Evolutionary conservation across 129 eudicot genomes (phyloP).

Genomic region (Oenanthe sinensis): DNA sequence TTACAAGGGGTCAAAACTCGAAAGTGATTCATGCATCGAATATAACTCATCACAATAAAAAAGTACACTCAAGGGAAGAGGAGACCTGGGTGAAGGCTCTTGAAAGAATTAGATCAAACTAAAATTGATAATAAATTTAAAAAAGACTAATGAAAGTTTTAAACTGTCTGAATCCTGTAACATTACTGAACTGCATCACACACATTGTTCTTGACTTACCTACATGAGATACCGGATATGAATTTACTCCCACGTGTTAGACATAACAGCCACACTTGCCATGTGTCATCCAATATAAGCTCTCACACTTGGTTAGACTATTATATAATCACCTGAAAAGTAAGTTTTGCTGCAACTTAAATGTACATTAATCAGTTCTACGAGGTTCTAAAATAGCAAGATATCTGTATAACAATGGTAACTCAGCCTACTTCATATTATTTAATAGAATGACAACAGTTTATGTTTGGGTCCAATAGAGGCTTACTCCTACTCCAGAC

Average conservation of each 20-base stretch:
- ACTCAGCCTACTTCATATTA: not conserved
- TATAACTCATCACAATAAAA: not conserved
- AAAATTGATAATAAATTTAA: too few relatives aligned
- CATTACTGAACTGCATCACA: not conserved
- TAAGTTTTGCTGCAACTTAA: not conserved
- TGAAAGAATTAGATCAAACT: not conserved
- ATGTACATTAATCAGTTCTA: not conserved
- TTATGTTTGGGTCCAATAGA: not conserved
- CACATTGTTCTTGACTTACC: not conserved
- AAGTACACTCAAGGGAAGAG: conserved; percentile 4
- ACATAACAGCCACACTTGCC: not conserved
- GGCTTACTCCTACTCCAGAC: not conserved
- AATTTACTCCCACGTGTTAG: not conserved
- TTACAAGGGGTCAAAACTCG: not conserved
- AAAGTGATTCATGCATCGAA: not conserved
- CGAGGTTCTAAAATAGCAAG: not conserved
- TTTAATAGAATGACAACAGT: not conserved
- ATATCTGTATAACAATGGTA: not conserved
- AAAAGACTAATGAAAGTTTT: not conserved
- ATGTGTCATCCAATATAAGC: not conserved
- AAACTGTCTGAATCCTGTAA: not conserved
- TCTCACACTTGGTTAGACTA: not conserved
- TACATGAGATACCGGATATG: not conserved
- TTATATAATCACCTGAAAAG: not conserved
- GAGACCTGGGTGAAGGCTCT: not conserved